Evolutionary conservation across 345 rosid genomes (phyloP).

Genomic region (Psidium guajava): DNA sequence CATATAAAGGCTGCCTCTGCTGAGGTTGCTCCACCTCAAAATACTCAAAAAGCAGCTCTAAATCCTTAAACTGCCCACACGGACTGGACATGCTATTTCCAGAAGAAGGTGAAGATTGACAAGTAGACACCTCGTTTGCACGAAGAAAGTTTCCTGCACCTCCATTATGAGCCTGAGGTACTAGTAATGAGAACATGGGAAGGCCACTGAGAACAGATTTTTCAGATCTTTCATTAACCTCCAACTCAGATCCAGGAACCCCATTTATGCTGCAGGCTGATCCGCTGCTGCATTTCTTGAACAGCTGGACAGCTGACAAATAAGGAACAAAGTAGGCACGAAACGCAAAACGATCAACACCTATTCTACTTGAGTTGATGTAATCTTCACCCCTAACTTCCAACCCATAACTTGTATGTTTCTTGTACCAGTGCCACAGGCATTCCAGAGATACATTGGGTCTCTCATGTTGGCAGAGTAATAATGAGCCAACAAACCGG

Average conservation of each 20-base stretch:
- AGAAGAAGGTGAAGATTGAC: not conserved
- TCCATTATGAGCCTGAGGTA: constrained; percentile 11
- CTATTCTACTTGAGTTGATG: constrained; percentile 22
- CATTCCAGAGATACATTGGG: constrained; percentile 25
- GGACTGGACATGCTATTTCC: constrained; percentile 1
- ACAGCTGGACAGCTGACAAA: constrained; percentile 49
- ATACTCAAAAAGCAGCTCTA: constrained; percentile 43
- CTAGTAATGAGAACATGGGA: constrained; percentile 19
- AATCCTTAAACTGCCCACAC: constrained; percentile 1
- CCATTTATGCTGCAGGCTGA: not conserved
- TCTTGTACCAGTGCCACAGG: constrained; percentile 50
- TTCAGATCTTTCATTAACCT: constrained; percentile 2
- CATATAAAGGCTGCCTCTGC: constrained; percentile 40
- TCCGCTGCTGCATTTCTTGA: constrained; percentile 9
- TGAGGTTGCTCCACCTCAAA: constrained; percentile 48
- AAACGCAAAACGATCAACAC: constrained; percentile 30
- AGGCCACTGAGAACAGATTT: constrained; percentile 1
- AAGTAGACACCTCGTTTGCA: not conserved
- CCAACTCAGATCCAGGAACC: not conserved
- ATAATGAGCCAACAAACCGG: constrained; percentile 2
- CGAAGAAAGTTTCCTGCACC: not conserved
- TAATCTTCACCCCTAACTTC: constrained; percentile 40
- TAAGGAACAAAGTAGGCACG: constrained; percentile 51
- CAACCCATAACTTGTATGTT: constrained; percentile 44
- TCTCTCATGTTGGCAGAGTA: constrained; percentile 27